Evolutionary conservation across 108 stramenopile species (phyloP).

Genomic region (Epithemia pelagica): DNA sequence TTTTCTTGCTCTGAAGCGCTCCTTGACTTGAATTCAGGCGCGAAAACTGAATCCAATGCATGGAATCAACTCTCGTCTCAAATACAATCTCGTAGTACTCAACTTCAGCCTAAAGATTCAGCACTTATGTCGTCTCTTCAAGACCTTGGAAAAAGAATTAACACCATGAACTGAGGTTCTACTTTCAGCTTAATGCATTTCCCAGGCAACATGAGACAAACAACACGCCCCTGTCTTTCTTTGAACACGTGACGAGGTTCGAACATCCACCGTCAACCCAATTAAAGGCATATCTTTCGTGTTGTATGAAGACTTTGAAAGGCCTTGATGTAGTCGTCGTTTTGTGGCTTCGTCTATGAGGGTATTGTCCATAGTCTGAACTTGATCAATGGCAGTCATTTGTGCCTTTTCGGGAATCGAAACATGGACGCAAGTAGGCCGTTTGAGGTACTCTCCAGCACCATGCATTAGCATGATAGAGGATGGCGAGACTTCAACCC

Average conservation of each 20-base stretch:
- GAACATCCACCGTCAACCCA: constrained; percentile 34
- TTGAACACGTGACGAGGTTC: constrained; percentile 35
- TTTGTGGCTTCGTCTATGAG: constrained; percentile 18
- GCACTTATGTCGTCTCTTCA: too few relatives aligned
- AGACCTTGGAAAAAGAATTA: too few relatives aligned
- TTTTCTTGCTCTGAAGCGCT: too few relatives aligned
- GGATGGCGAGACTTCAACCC: constrained; percentile 22
- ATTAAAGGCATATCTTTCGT: not conserved
- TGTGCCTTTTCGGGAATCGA: constrained; percentile 50
- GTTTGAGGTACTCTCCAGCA: constrained; percentile 77
- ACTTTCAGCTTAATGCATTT: constrained; percentile 30
- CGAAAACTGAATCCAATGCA: too few relatives aligned
- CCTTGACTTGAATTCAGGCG: too few relatives aligned
- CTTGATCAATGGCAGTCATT: constrained; percentile 30
- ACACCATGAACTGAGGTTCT: too few relatives aligned
- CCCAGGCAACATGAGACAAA: constrained; percentile 82
- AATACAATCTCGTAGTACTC: too few relatives aligned
- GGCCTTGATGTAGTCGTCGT: constrained; percentile 6
- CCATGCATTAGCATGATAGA: constrained; percentile 30
- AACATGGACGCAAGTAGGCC: constrained; percentile 65
- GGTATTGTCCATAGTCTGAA: constrained; percentile 23
- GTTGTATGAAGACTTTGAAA: not conserved
- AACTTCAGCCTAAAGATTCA: too few relatives aligned
- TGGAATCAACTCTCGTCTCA: too few relatives aligned
- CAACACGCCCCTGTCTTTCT: constrained; percentile 72